Evolutionary conservation across 805 yeast species (phyloP).

Genomic region (Yarrowia keelungensis): DNA sequence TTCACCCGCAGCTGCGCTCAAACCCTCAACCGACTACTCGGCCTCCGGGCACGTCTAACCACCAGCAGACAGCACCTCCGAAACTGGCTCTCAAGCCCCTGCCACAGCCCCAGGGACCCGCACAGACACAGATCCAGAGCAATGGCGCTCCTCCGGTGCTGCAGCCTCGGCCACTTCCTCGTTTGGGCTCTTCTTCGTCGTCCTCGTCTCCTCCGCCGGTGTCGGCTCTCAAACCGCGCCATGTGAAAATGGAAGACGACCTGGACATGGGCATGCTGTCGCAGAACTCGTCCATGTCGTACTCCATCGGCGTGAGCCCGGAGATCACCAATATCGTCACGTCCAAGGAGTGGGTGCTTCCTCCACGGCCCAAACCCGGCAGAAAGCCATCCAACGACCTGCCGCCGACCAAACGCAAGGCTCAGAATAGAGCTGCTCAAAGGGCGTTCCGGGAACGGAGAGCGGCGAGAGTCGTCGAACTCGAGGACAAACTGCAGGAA

Average conservation of each 20-base stretch:
- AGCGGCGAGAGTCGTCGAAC: constrained; percentile 28
- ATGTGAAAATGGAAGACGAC: constrained; percentile 34
- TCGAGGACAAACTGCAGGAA: constrained; percentile 15
- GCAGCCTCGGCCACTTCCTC: constrained; percentile 28
- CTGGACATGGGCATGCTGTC: constrained; percentile 20
- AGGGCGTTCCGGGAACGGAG: constrained; percentile 37
- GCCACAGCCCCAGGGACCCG: not conserved
- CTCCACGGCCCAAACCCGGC: constrained; percentile 78
- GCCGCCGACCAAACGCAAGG: constrained; percentile 23
- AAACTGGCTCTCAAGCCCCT: constrained; percentile 36
- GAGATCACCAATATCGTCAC: constrained; percentile 48
- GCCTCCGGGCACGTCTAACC: not conserved
- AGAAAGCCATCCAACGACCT: constrained; percentile 42
- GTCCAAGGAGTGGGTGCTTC: constrained; percentile 73
- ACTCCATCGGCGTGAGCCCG: constrained; percentile 27
- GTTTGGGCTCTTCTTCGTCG: constrained; percentile 29
- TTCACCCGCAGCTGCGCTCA: constrained; percentile 32
- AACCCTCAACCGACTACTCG: not conserved
- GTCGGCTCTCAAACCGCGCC: constrained; percentile 12
- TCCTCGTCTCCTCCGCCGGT: constrained; percentile 28
- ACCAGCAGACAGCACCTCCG: not conserved
- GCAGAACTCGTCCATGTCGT: constrained; percentile 34
- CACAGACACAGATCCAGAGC: constrained; percentile 13
- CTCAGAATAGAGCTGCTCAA: constrained; percentile 31
- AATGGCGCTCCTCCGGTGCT: constrained; percentile 22